Conservation (phyloP, 139 green algal species). For the Pseudopediastrum boryanum region DNA sequence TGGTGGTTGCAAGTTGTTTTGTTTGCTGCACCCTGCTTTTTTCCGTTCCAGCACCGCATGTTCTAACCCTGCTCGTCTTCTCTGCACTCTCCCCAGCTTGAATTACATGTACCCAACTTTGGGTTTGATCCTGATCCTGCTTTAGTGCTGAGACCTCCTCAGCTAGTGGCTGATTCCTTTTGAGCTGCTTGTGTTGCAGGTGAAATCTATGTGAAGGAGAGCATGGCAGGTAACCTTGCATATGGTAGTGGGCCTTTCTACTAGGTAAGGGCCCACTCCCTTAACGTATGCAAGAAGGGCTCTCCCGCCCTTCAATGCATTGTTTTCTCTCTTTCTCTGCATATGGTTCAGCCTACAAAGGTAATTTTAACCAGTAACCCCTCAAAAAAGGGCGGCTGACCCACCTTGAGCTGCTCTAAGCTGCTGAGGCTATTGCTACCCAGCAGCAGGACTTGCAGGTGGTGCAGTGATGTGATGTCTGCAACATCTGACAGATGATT, state of each 20-base stretch:
- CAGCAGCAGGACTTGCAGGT: neutral
- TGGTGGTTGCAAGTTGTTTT: too few species aligned
- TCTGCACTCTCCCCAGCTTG: too few species aligned
- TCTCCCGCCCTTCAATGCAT: neutral
- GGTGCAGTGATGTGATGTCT: neutral
- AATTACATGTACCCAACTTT: too few species aligned
- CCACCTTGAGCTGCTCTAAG: conserved; percentile 10
- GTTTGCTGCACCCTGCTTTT: too few species aligned
- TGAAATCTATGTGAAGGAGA: neutral
- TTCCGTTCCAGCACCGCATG: too few species aligned
- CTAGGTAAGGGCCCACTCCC: too few species aligned
- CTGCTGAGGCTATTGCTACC: conserved; percentile 1
- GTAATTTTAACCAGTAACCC: neutral
- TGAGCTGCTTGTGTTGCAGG: too few species aligned
- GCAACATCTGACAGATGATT: conserved; percentile 3
- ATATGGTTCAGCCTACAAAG: neutral
- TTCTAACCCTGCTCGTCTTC: too few species aligned
- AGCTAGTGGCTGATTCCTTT: too few species aligned
- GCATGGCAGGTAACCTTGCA: neutral
- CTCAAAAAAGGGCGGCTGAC: neutral
- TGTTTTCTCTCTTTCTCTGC: neutral
- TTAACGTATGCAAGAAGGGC: neutral
- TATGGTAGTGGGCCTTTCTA: neutral
- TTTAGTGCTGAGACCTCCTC: too few species aligned
- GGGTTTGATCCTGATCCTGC: too few species aligned